phyloP scores from a whole-genome alignment of 306 rosid species.

The Quercus variabilis region DNA sequence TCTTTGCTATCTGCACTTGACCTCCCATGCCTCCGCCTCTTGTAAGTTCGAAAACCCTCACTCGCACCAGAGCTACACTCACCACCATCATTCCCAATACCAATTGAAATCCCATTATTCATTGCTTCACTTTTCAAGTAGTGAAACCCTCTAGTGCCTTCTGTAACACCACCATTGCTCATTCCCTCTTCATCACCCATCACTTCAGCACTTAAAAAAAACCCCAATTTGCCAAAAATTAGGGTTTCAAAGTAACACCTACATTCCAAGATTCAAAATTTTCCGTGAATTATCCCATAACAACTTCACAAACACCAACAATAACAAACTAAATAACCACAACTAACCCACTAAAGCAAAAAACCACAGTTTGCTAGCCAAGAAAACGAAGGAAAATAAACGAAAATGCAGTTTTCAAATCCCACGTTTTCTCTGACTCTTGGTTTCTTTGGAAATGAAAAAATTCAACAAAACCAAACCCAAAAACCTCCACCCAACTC shows the following conservation, averaged over 20 bases:
- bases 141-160: slow-evolving; percentile 22
- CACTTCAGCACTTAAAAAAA: background rate
- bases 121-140: slow-evolving; percentile 32
- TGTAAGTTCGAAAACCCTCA: slow-evolving; percentile 60
- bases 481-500: background rate
- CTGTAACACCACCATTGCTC: slow-evolving; percentile 32
- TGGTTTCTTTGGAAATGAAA: background rate
- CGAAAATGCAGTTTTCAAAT: slow-evolving; percentile 1
- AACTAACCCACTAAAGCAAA: background rate
- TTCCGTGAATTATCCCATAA: slow-evolving; percentile 21
- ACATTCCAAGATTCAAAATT: slow-evolving; percentile 24
- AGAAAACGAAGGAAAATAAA: background rate
- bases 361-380: slow-evolving; percentile 10
- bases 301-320: slow-evolving; percentile 17
- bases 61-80: slow-evolving; percentile 31
- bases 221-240: slow-evolving; percentile 36
- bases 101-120: slow-evolving; percentile 26
- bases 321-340: slow-evolving; percentile 12
- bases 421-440: background rate
- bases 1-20: slow-evolving; percentile 41
- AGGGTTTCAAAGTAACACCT: slow-evolving; percentile 58
- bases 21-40: slow-evolving; percentile 69
- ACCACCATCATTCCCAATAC: slow-evolving; percentile 27
- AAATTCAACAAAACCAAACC: slow-evolving; percentile 17
- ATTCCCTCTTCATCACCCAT: slow-evolving; percentile 57